Conservation (phyloP, 2,329 filamentous ascomycete genomes). For the Aspergillus carbonarius region DNA sequence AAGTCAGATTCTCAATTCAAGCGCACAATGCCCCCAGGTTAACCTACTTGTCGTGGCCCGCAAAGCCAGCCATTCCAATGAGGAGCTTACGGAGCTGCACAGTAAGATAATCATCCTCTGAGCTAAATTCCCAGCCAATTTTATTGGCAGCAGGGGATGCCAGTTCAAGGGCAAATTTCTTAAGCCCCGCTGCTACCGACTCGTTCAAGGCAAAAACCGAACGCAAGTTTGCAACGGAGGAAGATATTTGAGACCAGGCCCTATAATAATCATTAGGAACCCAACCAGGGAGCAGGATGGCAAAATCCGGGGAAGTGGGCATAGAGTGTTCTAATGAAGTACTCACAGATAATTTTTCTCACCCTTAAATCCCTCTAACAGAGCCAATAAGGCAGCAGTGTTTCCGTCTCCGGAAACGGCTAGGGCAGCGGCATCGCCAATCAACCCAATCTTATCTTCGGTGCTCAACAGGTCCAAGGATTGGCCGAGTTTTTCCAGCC, state of each 20-base stretch:
- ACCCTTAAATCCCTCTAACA: slow-evolving; percentile 77
- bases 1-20: background rate
- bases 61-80: slow-evolving; percentile 70
- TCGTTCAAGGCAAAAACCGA: slow-evolving; percentile 81
- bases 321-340: background rate
- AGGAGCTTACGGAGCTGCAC: slow-evolving; percentile 81
- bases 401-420: slow-evolving; percentile 83
- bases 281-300: background rate
- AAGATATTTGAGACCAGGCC: slow-evolving; percentile 83
- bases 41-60: slow-evolving; percentile 71
- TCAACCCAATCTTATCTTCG: slow-evolving; percentile 88
- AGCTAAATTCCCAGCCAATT: slow-evolving; percentile 81
- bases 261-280: slow-evolving; percentile 32
- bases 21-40: background rate
- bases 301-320: background rate
- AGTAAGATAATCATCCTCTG: slow-evolving; percentile 76
- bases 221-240: slow-evolving; percentile 72
- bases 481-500: slow-evolving; percentile 75
- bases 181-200: slow-evolving; percentile 68
- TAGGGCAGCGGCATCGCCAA: slow-evolving; percentile 85
- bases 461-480: slow-evolving; percentile 73
- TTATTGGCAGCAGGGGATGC: slow-evolving; percentile 72
- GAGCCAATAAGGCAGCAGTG: slow-evolving; percentile 76
- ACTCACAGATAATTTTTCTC: slow-evolving; percentile 75
- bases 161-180: slow-evolving; percentile 75